phyloP scores from a whole-genome alignment of 352 stramenopile species.

The Globisporangium irregulare region DNA sequence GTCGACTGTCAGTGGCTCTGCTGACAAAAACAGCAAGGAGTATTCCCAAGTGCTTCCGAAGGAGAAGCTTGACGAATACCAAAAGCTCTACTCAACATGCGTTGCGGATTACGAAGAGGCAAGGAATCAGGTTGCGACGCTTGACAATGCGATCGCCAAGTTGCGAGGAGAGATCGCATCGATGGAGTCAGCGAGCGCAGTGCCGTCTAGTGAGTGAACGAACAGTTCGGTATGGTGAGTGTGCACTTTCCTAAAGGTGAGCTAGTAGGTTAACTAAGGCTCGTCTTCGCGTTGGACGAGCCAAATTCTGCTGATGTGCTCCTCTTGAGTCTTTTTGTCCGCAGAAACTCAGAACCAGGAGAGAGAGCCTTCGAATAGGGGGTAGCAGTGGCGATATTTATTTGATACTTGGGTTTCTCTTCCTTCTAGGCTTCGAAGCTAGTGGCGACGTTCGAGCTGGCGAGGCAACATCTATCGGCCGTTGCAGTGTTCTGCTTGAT shows the following conservation, averaged over 20 bases:
- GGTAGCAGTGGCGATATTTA: background rate
- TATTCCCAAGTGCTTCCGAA: background rate
- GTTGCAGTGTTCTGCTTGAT: background rate
- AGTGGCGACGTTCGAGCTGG: background rate
- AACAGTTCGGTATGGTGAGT: background rate
- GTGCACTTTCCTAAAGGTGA: background rate
- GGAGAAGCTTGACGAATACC: constrained; percentile 11
- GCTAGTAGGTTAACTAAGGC: background rate
- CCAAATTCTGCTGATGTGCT: constrained; percentile 3
- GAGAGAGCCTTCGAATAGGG: background rate
- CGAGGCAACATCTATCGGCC: background rate
- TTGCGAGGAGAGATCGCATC: constrained; percentile 12
- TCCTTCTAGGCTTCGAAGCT: background rate
- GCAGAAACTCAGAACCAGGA: background rate
- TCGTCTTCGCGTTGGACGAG: background rate
- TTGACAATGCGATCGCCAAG: constrained; percentile 12
- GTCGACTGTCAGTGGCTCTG: background rate
- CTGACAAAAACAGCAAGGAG: constrained; percentile 12
- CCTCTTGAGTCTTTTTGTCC: background rate
- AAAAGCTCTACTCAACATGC: constrained; percentile 1
- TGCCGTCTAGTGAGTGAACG: background rate
- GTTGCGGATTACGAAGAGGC: constrained; percentile 16
- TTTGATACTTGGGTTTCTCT: background rate
- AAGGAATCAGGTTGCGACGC: constrained; percentile 4
- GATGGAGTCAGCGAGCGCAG: background rate